Conservation (phyloP, 2,329 filamentous ascomycete genomes). For the Cladosporium cucumerinum region DNA sequence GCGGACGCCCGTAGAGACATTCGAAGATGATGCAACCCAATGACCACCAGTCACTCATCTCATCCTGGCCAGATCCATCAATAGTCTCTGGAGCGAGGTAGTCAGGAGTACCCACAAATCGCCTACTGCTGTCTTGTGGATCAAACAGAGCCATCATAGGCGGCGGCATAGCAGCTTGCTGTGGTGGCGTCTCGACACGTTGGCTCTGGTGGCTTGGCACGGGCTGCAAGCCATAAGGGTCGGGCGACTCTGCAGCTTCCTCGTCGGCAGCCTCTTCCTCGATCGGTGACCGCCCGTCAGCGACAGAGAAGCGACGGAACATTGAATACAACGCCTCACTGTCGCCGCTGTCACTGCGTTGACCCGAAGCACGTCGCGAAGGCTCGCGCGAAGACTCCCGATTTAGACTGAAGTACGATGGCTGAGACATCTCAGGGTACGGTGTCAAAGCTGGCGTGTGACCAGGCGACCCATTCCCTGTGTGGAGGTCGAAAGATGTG, state of each 20-base stretch:
- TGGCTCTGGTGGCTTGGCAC: conserved; percentile 49
- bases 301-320: conserved; percentile 66
- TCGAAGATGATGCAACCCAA: conserved; percentile 98
- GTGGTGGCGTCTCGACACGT: conserved; percentile 53
- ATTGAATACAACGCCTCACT: conserved; percentile 76
- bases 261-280: conserved; percentile 74
- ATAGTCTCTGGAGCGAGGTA: conserved; percentile 97
- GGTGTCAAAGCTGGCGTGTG: conserved; percentile 86
- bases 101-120: conserved; percentile 95
- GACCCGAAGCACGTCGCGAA: conserved; percentile 51
- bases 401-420: conserved; percentile 86
- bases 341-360: conserved; percentile 87
- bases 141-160: conserved; percentile 93
- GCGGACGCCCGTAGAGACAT: conserved; percentile 87
- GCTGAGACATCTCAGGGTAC: conserved; percentile 67
- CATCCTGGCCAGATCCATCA: conserved; percentile 89
- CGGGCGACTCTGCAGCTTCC: conserved; percentile 68
- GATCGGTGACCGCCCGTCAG: conserved; percentile 59
- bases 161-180: conserved; percentile 74
- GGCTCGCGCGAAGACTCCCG: conserved; percentile 45
- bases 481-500: conserved; percentile 86
- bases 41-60: conserved; percentile 99
- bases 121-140: conserved; percentile 85
- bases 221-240: conserved; percentile 65
- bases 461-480: conserved; percentile 68